Percentiles rank a stretch among this genome's conserved stretches.
Conservation (phyloP, 495 filamentous ascomycete species). For the Aspergillus incahuasiensis region DNA sequence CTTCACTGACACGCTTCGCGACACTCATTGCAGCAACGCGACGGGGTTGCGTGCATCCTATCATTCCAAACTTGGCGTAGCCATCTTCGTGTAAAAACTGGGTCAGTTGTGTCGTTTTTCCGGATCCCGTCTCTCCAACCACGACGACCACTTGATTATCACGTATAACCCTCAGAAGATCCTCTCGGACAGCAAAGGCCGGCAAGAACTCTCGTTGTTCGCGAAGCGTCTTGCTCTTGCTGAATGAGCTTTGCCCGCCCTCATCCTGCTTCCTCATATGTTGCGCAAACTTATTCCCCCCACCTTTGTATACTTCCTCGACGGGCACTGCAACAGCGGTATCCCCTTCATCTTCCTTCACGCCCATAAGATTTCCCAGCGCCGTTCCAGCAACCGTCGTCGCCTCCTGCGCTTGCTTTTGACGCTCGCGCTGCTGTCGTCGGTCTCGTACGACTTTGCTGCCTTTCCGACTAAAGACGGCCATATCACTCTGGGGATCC, state of each 20-base stretch:
- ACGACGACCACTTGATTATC: slow-evolving; percentile 98
- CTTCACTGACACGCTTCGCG: slow-evolving; percentile 95
- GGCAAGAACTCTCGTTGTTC: slow-evolving; percentile 95
- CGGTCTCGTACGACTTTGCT: slow-evolving; percentile 89
- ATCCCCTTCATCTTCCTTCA: slow-evolving; percentile 92
- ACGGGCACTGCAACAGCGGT: slow-evolving; percentile 72
- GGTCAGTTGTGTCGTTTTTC: slow-evolving; percentile 94
- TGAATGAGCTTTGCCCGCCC: slow-evolving; percentile 81
- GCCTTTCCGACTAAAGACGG: slow-evolving; percentile 93
- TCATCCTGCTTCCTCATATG: slow-evolving; percentile 89
- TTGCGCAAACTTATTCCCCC: slow-evolving; percentile 80
- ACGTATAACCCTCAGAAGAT: slow-evolving; percentile 87
- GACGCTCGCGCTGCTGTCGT: slow-evolving; percentile 85
- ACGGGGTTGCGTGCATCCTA: slow-evolving; percentile 91
- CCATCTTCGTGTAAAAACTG: slow-evolving; percentile 95
- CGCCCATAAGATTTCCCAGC: slow-evolving; percentile 88
- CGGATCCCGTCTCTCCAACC: slow-evolving; percentile 93
- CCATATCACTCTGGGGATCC: slow-evolving; percentile 98
- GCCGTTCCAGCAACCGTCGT: slow-evolving; percentile 91
- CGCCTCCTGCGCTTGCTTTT: slow-evolving; percentile 92
- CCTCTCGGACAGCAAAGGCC: slow-evolving; percentile 95
- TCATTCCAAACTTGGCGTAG: slow-evolving; percentile 80
- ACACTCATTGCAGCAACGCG: slow-evolving; percentile 99
- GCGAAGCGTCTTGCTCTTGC: slow-evolving; percentile 80
- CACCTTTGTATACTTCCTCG: slow-evolving; percentile 62